Conservation (phyloP, 805 yeast species). For the Naumovozyma baii region DNA sequence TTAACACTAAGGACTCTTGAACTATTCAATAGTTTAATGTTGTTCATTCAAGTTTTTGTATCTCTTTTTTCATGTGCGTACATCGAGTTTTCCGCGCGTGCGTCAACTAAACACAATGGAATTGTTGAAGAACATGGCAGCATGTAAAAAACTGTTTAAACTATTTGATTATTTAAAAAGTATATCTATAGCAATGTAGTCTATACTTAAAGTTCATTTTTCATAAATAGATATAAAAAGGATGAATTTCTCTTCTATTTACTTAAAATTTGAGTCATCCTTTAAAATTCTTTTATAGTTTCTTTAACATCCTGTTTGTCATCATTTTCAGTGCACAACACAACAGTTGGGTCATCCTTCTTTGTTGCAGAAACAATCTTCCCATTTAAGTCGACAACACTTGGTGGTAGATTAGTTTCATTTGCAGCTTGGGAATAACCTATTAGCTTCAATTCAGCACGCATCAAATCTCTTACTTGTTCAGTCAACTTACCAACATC, state of each 20-base stretch:
- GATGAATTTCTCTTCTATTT: too few species aligned
- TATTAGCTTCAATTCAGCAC: conserved; percentile 27
- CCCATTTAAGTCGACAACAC: conserved; percentile 1
- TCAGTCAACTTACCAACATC: conserved; percentile 56
- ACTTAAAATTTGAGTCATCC: background rate
- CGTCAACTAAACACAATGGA: too few species aligned
- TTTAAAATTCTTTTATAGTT: background rate
- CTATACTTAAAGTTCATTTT: too few species aligned
- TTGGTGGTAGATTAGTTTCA: conserved; percentile 26
- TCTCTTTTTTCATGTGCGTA: too few species aligned
- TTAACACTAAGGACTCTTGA: background rate
- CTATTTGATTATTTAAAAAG: too few species aligned
- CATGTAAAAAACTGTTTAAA: too few species aligned
- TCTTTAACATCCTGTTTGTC: background rate
- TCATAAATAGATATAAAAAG: too few species aligned
- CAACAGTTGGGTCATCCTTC: background rate
- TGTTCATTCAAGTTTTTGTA: too few species aligned
- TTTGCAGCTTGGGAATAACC: conserved; percentile 33
- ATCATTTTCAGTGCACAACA: background rate
- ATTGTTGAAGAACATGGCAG: too few species aligned
- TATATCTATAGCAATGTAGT: too few species aligned
- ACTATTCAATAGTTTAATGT: too few species aligned
- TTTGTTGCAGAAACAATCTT: background rate
- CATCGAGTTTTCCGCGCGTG: too few species aligned
- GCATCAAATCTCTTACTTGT: conserved; percentile 52